phyloP scores from a whole-genome alignment of 2,329 filamentous ascomycete species.

The Knufia fluminis region DNA sequence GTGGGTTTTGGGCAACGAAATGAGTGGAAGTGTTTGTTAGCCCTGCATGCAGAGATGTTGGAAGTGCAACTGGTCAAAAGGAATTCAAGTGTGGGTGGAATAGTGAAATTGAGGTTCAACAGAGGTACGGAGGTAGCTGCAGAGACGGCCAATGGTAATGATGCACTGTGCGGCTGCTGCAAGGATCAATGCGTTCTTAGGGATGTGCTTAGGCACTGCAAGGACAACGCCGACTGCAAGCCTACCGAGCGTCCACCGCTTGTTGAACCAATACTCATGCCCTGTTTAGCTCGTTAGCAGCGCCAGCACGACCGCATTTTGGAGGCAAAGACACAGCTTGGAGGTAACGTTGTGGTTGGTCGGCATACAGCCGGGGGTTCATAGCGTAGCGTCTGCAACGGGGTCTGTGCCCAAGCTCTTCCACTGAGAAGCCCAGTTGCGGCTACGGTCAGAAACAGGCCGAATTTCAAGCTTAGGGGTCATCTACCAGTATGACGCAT shows the following conservation, averaged over 20 bases:
- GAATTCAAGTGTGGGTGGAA: neutral
- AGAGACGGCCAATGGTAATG: neutral
- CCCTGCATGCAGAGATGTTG: slow-evolving; percentile 2
- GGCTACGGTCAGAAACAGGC: neutral
- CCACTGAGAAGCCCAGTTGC: neutral
- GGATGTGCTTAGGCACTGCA: neutral
- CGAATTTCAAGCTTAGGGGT: slow-evolving; percentile 2
- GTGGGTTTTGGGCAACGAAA: neutral
- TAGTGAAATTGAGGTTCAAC: neutral
- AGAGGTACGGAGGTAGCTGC: neutral
- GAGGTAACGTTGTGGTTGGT: neutral
- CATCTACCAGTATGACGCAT: neutral
- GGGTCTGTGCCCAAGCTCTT: slow-evolving; percentile 5
- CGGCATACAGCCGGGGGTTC: neutral
- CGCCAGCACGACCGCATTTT: neutral
- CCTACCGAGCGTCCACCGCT: neutral
- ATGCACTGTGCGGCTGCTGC: neutral
- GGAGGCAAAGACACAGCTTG: neutral
- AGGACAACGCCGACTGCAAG: neutral
- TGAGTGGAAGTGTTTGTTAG: neutral
- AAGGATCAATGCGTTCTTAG: neutral
- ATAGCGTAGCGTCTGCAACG: neutral
- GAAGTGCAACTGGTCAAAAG: neutral
- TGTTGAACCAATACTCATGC: neutral
- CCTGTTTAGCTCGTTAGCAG: neutral